A percentile compares a stretch with the other conserved stretches of the same genome.
These are phyloP conservation scores for Mucor racemosus DNA, from an alignment of 371 early-diverging fungal species.

Conservation along the genomic window DNA sequence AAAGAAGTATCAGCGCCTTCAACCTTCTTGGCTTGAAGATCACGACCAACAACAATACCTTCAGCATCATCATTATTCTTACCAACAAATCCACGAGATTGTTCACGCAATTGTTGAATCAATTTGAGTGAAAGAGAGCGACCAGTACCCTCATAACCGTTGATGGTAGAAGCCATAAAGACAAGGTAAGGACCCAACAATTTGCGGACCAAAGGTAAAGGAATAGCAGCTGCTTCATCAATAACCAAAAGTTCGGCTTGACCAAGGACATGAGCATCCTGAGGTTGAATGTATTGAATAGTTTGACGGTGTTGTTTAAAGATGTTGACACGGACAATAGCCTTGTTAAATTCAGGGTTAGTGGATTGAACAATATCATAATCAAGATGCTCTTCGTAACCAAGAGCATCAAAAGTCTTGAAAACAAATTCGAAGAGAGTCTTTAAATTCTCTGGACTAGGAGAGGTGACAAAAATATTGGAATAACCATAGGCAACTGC, in stretches of 20 bases:
- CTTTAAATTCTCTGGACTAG: slow-evolving; percentile 98
- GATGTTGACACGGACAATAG: slow-evolving; percentile 94
- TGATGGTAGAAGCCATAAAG: slow-evolving; percentile 99
- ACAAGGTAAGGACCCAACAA: slow-evolving; percentile 95
- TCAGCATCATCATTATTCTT: slow-evolving; percentile 51
- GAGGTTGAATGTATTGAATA: slow-evolving; percentile 97
- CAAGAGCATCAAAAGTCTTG: slow-evolving; percentile 95
- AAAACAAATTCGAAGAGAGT: slow-evolving; percentile 98
- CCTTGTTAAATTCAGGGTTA: slow-evolving; percentile 93
- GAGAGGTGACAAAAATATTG: slow-evolving; percentile 98
- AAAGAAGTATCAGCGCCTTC: slow-evolving; percentile 48
- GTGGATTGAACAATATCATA: slow-evolving; percentile 97
- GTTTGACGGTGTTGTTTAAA: slow-evolving; percentile 98
- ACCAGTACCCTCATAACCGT: slow-evolving; percentile 99
- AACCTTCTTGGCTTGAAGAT: slow-evolving; percentile 53
- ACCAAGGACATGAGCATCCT: slow-evolving; percentile 88
- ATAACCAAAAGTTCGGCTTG: slow-evolving; percentile 98
- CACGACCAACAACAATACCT: slow-evolving; percentile 61
- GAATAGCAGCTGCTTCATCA: slow-evolving; percentile 99
- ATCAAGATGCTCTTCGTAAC: slow-evolving; percentile 97
- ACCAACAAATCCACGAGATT: slow-evolving; percentile 80
- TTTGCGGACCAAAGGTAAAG: slow-evolving; percentile 89
- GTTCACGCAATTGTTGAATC: slow-evolving; percentile 91
- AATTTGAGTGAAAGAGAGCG: slow-evolving; percentile 96
- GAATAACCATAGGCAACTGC: slow-evolving; percentile 98